These are phyloP conservation scores for Xanthoparmelia taractica DNA, from an alignment of 495 filamentous ascomycete species.

Conservation along the genomic window DNA sequence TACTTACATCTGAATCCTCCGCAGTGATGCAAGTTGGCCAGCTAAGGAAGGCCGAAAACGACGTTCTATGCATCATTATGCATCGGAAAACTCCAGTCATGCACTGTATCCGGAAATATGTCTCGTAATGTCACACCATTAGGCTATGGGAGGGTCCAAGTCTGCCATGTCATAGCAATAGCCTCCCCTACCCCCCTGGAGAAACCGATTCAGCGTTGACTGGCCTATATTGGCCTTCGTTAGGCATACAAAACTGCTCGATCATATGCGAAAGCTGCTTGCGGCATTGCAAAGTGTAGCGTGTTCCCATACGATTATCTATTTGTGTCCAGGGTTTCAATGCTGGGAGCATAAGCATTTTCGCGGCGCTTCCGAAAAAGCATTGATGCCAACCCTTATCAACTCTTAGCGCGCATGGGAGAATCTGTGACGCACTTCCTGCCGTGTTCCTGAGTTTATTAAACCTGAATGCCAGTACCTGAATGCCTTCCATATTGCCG, in stretches of 20 bases:
- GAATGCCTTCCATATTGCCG: neutral
- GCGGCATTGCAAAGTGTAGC: neutral
- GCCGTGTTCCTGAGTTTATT: slow-evolving; percentile 1
- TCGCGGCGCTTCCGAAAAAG: neutral
- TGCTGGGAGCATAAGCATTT: neutral
- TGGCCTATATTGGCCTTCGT: neutral
- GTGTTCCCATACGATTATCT: too few species aligned
- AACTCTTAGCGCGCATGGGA: neutral
- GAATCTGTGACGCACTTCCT: neutral
- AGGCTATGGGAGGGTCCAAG: neutral
- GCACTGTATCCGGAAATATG: too few species aligned
- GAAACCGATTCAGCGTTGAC: neutral
- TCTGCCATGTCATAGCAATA: neutral
- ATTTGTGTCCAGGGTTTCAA: neutral
- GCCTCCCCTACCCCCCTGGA: neutral
- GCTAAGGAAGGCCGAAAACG: neutral
- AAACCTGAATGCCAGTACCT: neutral
- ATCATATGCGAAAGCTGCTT: neutral
- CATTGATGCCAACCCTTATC: neutral
- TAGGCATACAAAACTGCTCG: neutral
- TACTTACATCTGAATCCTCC: neutral
- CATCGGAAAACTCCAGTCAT: slow-evolving; percentile 3
- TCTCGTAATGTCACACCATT: neutral
- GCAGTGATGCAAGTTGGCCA: neutral
- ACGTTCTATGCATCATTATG: neutral